phyloP scores from a whole-genome alignment of 345 rosid genomes.

The Arabidopsis arenosa region DNA sequence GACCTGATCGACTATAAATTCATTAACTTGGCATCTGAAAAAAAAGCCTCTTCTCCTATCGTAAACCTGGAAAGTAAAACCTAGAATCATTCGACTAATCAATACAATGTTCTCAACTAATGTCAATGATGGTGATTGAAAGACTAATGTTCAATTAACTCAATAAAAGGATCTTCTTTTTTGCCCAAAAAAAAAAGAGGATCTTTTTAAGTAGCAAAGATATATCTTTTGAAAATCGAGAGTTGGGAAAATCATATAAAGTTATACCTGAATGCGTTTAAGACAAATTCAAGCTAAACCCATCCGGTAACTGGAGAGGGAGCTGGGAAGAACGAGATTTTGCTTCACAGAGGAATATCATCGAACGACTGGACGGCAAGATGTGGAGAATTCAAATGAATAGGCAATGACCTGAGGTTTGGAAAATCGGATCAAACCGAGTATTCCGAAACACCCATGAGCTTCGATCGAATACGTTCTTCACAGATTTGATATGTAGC shows the following conservation, averaged over 20 bases:
- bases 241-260: not conserved
- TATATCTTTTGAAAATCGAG: not conserved
- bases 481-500: constrained; percentile 1
- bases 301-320: constrained; percentile 4
- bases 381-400: constrained; percentile 1
- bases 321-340: not conserved
- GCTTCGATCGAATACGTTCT: not conserved
- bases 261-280: constrained; percentile 33
- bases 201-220: not conserved
- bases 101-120: constrained; percentile 4
- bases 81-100: constrained; percentile 6
- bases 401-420: not conserved
- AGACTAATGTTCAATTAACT: constrained; percentile 1
- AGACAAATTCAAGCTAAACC: not conserved
- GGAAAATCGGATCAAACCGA: not conserved
- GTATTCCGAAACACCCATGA: not conserved
- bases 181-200: not conserved
- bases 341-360: constrained; percentile 42
- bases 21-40: constrained; percentile 12
- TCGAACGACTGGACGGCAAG: constrained; percentile 36
- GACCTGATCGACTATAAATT: constrained; percentile 6
- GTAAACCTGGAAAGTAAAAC: constrained; percentile 27
- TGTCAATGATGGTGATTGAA: not conserved
- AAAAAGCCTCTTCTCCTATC: not conserved
- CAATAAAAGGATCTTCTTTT: constrained; percentile 7